These are phyloP conservation scores for Sclerotinia borealis DNA, from an alignment of 2,329 filamentous ascomycete species.

Conservation along the genomic window DNA sequence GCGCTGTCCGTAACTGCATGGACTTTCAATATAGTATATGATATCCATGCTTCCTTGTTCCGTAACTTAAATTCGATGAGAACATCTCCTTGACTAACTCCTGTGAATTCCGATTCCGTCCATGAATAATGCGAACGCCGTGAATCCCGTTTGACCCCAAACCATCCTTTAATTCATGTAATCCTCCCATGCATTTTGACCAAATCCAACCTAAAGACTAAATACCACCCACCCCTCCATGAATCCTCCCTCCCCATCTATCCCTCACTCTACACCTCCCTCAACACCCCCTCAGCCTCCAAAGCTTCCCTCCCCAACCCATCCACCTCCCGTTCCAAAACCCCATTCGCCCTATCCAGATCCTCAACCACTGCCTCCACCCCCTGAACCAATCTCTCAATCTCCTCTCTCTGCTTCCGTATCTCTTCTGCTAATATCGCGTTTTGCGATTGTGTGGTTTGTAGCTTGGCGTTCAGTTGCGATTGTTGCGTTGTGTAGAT, in stretches of 20 bases:
- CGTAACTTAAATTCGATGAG: not conserved
- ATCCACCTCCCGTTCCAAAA: constrained; percentile 17
- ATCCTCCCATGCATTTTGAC: not conserved
- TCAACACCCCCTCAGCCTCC: constrained; percentile 18
- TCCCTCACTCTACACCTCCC: constrained; percentile 2
- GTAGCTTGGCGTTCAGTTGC: constrained; percentile 51
- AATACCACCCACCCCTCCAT: not conserved
- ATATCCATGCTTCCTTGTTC: not conserved
- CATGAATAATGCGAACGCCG: not conserved
- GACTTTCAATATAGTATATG: not conserved
- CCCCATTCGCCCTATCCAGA: constrained; percentile 42
- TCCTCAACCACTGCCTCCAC: constrained; percentile 50
- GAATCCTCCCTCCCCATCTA: not conserved
- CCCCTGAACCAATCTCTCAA: constrained; percentile 43
- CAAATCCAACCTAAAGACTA: not conserved
- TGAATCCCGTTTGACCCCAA: not conserved
- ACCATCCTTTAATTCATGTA: not conserved
- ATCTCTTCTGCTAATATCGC: constrained; percentile 47
- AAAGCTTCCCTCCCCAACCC: constrained; percentile 23
- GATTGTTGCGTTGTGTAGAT: constrained; percentile 48
- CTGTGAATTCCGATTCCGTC: not conserved
- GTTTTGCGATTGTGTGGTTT: constrained; percentile 52
- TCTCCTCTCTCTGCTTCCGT: constrained; percentile 48
- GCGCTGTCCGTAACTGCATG: not conserved
- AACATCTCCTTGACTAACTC: not conserved